Evolutionary conservation across 495 filamentous ascomycete species (phyloP), one percentile per base, ranked within the genome.

Genomic region (Beverwykella pulmonaria): DNA sequence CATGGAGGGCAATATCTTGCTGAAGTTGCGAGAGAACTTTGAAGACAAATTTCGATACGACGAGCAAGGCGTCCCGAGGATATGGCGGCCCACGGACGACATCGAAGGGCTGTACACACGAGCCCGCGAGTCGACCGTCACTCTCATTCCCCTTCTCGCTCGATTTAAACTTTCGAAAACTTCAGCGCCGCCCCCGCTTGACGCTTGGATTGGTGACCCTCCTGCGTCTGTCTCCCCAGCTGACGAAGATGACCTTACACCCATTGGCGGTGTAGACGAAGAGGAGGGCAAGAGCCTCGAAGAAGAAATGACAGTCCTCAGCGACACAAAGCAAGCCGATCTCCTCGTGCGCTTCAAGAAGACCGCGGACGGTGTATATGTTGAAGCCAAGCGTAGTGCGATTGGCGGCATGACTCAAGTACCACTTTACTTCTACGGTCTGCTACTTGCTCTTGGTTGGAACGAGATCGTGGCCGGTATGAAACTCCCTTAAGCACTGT

Each of bases 41-140:
- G 94, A 98, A 72, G 94, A 98, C 78, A 96, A 95, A 74, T 98
- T 98, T 83, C 90, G 94, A 60, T 98, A 98, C 71, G 95, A 98
- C 67, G 93, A 96, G 52, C 87, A 86, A 15, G 95, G 95, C 36
- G 95, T 98, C 2, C 94, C 94, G 4, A 83, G 94, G 39, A 96
- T 98, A 73, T 98, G 94, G 94, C 88, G 95, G 22, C 94, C 94
- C 1, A 93, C 89, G 0, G 94, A 98, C 75, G 94, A 98, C 74
- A 98, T 98, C 71, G 95, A 98, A 77, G 92, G 92, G 48, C 77
- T 93, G 53, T 98, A 97, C 74, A 96, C 93, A 14, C 86, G 84
- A 50, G 92, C 94, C 12, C 89, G 92, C 59, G 93, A 97, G 72
- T 92, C 91, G 1, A 98, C 94, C 0, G 80, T 98, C 46, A 88